phyloP scores from a whole-genome alignment of 2,329 filamentous ascomycete genomes.

The Aureobasidium leucospermi region DNA sequence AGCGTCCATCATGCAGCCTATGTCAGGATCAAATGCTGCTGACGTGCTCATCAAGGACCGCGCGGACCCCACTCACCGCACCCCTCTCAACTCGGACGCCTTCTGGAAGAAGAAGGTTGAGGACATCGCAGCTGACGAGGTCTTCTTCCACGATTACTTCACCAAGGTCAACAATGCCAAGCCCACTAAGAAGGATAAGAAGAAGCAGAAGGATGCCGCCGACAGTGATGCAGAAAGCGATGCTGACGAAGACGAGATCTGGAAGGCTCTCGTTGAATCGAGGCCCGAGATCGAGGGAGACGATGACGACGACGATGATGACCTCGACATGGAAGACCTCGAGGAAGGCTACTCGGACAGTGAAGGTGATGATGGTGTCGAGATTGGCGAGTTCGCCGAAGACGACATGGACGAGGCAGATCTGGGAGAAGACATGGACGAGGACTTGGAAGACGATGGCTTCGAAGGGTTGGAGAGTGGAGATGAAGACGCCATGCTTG shows the following conservation, averaged over 20 bases:
- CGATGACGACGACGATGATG: slow-evolving; percentile 55
- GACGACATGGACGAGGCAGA: slow-evolving; percentile 40
- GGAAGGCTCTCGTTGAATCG: slow-evolving; percentile 80
- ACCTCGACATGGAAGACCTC: slow-evolving; percentile 45
- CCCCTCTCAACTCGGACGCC: slow-evolving; percentile 71
- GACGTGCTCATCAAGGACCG: slow-evolving; percentile 56
- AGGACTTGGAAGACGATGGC: slow-evolving; percentile 47
- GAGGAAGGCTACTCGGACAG: slow-evolving; percentile 31
- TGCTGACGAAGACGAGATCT: slow-evolving; percentile 63
- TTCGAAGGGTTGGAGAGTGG: slow-evolving; percentile 38
- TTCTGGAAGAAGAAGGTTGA: slow-evolving; percentile 92
- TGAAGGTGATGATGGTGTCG: slow-evolving; percentile 33
- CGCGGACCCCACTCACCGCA: slow-evolving; percentile 51
- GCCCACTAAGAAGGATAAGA: slow-evolving; percentile 49
- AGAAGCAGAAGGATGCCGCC: slow-evolving; percentile 39
- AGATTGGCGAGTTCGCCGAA: slow-evolving; percentile 57
- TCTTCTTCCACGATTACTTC: slow-evolving; percentile 99
- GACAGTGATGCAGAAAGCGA: slow-evolving; percentile 36
- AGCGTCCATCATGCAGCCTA: slow-evolving; percentile 92
- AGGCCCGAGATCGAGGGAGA: slow-evolving; percentile 66
- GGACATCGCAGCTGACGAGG: slow-evolving; percentile 82
- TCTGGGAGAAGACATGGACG: slow-evolving; percentile 47
- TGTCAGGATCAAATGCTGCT: slow-evolving; percentile 55
- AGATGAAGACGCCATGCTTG: slow-evolving; percentile 33
- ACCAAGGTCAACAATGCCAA: slow-evolving; percentile 53